A percentile compares a stretch with the other conserved stretches of the same genome.
phyloP scores from a whole-genome alignment of 2,329 filamentous ascomycete species.

The Pseudocercospora cruenta region DNA sequence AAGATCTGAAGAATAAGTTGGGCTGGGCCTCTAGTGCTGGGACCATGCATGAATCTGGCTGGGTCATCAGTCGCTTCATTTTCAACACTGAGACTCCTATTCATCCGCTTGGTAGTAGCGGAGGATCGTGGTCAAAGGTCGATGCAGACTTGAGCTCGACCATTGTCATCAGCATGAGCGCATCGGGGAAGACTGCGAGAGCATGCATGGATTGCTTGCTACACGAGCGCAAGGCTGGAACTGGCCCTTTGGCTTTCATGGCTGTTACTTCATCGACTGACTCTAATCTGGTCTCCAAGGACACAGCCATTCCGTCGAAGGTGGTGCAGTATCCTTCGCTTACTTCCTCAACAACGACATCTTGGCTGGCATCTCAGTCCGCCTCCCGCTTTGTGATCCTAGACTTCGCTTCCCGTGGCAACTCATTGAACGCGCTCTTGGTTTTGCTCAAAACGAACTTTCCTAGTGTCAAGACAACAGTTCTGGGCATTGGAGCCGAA shows the following conservation, averaged over 20 bases:
- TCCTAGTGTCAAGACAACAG: background rate
- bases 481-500: conserved; percentile 23
- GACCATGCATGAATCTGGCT: conserved; percentile 19
- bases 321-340: conserved; percentile 15
- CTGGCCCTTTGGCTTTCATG: conserved; percentile 18
- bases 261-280: conserved; percentile 18
- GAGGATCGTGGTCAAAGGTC: conserved; percentile 2
- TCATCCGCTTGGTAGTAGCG: conserved; percentile 15
- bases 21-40: background rate
- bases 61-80: conserved; percentile 19
- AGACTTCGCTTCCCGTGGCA: conserved; percentile 26
- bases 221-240: background rate
- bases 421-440: conserved; percentile 11
- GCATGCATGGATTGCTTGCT: conserved; percentile 23
- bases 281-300: background rate
- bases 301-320: background rate
- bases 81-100: conserved; percentile 13
- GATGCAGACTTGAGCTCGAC: conserved; percentile 20
- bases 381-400: conserved; percentile 19
- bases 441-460: conserved; percentile 1
- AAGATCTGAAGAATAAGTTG: background rate
- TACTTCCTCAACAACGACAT: background rate
- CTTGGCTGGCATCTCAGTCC: conserved; percentile 4
- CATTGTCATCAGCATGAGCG: conserved; percentile 21
- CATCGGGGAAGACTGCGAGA: conserved; percentile 26